These are phyloP conservation scores for Phytopythium montanum DNA, from an alignment of 352 stramenopile species.

Conservation along the genomic window DNA sequence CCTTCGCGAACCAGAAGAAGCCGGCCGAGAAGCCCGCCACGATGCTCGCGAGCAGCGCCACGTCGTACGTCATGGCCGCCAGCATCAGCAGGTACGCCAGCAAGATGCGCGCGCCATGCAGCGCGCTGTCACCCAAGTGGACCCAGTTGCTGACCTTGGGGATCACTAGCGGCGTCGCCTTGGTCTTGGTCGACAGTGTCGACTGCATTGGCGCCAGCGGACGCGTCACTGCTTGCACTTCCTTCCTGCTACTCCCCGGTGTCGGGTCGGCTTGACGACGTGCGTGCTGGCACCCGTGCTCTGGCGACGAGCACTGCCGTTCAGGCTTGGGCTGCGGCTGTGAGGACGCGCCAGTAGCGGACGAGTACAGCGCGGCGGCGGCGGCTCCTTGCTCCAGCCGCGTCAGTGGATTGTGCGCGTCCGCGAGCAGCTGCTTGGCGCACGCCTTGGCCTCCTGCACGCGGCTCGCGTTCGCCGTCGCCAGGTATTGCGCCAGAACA, in stretches of 20 bases:
- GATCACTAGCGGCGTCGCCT: background rate
- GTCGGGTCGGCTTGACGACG: background rate
- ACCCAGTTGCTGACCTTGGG: constrained; percentile 44
- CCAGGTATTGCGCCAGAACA: constrained; percentile 56
- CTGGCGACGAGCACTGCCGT: constrained; percentile 12
- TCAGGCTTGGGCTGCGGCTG: background rate
- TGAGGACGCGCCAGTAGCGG: too few species aligned
- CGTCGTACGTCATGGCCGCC: constrained; percentile 76
- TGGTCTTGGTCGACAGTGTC: constrained; percentile 12
- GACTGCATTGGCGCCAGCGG: constrained; percentile 11
- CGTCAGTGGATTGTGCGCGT: background rate
- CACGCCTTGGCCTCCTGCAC: constrained; percentile 43
- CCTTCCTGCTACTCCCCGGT: background rate
- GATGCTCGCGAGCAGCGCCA: constrained; percentile 54
- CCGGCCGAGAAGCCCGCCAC: constrained; percentile 61
- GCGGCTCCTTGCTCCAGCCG: constrained; percentile 2
- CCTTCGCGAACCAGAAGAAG: constrained; percentile 66
- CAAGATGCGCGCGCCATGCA: constrained; percentile 63
- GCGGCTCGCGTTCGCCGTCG: constrained; percentile 32
- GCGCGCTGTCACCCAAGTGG: constrained; percentile 54
- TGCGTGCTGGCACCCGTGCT: constrained; percentile 10
- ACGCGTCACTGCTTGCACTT: constrained; percentile 10
- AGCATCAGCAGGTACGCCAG: constrained; percentile 81
- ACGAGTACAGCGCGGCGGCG: too few species aligned
- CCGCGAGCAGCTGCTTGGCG: constrained; percentile 15